Evolutionary conservation across 805 yeast species (phyloP), one percentile per base, ranked within the genome.

Genomic region (Kodamaea lidongshanica): DNA sequence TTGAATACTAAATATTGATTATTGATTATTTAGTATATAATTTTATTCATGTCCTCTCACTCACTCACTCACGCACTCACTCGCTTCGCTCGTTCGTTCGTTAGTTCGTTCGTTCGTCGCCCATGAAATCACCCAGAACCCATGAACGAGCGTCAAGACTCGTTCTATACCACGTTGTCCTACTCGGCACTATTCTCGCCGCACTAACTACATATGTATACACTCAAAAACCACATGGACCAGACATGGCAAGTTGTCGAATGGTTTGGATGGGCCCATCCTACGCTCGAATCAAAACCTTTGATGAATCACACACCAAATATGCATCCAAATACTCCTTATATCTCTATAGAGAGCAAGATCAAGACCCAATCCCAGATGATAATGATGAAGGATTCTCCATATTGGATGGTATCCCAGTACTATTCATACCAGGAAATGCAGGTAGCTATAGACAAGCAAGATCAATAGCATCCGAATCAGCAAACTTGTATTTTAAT

Each of bases 391-490:
- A 56, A 46, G 41, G 56, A 35, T 32, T 51, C 16, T 30, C 37
- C 10, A 23, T 54, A 13, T 58, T 68, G 17, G 67, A 64, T 32
- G 97, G 97, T 0, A 70, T 83, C 1, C 99, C 99, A 0, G 87
- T 86, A 1, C 59, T 92, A 10, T 92, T 92, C 54, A 81, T 94
- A 23, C 98, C 98, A 1, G 99, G 99, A 1, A 92, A 94, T 50
- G 98, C 98, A 0, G 99, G 99, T 1, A 79, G 94, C 34, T 87
- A 75, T 53, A 73, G 76, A 41, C 99, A 92, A 54, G 94, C 74
- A 7, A 65, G 98, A 30, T 84, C 96, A 1, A 72, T 89, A n/a
- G 97, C 96, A 1, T 77, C 96, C 1, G 81, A 80, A 41, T 63
- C 83, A 14, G 70, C 95, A 1, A 65, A 67, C 23, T 43, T 71